phyloP scores from a whole-genome alignment of 1,139 yeast genomes.

The Lodderomyces orthopsilosis region DNA sequence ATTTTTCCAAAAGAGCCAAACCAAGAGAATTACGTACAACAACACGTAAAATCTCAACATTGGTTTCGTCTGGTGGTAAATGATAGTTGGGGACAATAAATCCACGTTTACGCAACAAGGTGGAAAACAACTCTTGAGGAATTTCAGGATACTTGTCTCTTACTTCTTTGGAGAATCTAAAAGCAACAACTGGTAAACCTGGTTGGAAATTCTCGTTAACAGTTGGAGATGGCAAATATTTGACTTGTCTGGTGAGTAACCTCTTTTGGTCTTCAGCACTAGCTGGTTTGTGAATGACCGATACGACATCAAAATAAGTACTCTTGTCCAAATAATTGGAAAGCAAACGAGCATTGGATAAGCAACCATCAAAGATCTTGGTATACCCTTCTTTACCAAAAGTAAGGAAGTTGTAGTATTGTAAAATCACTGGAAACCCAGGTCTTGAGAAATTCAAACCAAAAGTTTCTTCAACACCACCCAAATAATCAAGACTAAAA shows the following conservation, averaged over 20 bases:
- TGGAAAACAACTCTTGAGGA: constrained; percentile 78
- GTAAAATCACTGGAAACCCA: constrained; percentile 86
- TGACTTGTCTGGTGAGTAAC: constrained; percentile 20
- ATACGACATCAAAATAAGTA: constrained; percentile 68
- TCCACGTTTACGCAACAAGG: constrained; percentile 74
- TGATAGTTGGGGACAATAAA: constrained; percentile 91
- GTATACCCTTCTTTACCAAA: constrained; percentile 71
- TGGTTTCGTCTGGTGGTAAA: constrained; percentile 58
- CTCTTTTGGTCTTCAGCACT: constrained; percentile 16
- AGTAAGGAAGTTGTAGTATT: constrained; percentile 74
- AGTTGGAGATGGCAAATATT: constrained; percentile 8
- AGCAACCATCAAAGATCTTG: constrained; percentile 57
- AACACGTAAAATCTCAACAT: constrained; percentile 73
- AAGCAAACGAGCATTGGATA: constrained; percentile 68
- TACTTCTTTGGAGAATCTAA: constrained; percentile 64
- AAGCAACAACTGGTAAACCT: constrained; percentile 90
- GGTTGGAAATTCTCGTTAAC: constrained; percentile 51
- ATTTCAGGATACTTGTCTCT: constrained; percentile 65
- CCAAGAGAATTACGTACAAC: constrained; percentile 76
- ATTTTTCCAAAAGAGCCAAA: constrained; percentile 67
- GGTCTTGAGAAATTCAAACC: constrained; percentile 89
- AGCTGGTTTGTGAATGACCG: constrained; percentile 67
- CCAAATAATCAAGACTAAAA: constrained; percentile 79
- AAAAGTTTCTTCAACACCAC: constrained; percentile 86
- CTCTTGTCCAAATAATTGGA: constrained; percentile 65